Evolutionary conservation across 2,329 filamentous ascomycete genomes (phyloP).

Genomic region (Calonectria naviculata): DNA sequence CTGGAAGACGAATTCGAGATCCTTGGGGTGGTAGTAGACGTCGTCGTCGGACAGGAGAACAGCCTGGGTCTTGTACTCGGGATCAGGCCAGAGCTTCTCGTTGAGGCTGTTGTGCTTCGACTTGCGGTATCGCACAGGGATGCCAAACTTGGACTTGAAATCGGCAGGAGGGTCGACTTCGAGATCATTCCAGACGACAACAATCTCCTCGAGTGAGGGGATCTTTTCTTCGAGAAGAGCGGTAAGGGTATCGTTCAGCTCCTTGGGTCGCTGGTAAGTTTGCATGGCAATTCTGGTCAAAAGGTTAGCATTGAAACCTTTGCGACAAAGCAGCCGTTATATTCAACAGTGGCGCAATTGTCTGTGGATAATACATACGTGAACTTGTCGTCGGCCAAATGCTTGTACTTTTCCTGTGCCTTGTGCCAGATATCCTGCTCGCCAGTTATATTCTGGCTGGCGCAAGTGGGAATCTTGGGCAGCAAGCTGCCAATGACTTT

Average conservation of each 20-base stretch:
- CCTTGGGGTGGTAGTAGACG: slow-evolving; percentile 50
- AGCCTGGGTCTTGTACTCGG: slow-evolving; percentile 49
- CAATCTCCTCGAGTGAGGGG: slow-evolving; percentile 51
- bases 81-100: slow-evolving; percentile 50
- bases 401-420: slow-evolving; percentile 37
- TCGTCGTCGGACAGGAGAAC: slow-evolving; percentile 54
- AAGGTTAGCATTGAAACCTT: not conserved
- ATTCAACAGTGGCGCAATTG: not conserved
- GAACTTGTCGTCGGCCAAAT: slow-evolving; percentile 44
- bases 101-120: slow-evolving; percentile 50
- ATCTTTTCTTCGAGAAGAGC: slow-evolving; percentile 43
- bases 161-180: slow-evolving; percentile 42
- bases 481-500: slow-evolving; percentile 29
- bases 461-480: slow-evolving; percentile 30
- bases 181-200: slow-evolving; percentile 52
- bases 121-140: slow-evolving; percentile 47
- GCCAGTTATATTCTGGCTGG: slow-evolving; percentile 26
- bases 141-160: slow-evolving; percentile 43
- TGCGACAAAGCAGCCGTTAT: no score
- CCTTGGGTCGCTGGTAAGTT: slow-evolving; percentile 49
- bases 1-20: slow-evolving; percentile 54
- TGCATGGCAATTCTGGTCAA: slow-evolving; percentile 48
- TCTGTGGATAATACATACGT: slow-evolving; percentile 37
- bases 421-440: slow-evolving; percentile 32
- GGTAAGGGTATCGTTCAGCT: slow-evolving; percentile 46